These are phyloP conservation scores for Gaertneriomyces semiglobifer DNA, from an alignment of 192 early-diverging fungal genomes.

Conservation along the genomic window DNA sequence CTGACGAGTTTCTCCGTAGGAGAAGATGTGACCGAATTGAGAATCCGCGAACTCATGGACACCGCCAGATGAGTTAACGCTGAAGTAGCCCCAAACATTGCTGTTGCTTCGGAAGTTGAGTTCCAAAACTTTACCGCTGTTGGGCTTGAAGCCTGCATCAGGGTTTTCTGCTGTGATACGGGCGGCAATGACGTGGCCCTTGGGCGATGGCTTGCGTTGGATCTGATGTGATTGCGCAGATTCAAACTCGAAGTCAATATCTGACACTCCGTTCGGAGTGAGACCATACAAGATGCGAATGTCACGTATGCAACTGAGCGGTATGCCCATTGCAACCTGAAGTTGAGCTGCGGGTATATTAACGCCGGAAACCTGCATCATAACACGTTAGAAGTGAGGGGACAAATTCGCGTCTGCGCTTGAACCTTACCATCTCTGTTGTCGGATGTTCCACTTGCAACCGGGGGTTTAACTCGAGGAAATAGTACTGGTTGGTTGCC, in stretches of 20 bases:
- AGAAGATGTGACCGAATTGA: slow-evolving; percentile 98
- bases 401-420: background rate
- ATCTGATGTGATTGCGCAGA: slow-evolving; percentile 71
- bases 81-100: slow-evolving; percentile 99
- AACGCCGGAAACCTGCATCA: slow-evolving; percentile 74
- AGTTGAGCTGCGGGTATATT: slow-evolving; percentile 97
- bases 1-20: slow-evolving; percentile 92
- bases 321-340: slow-evolving; percentile 99
- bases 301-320: slow-evolving; percentile 90
- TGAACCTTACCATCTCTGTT: slow-evolving; percentile 79
- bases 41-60: slow-evolving; percentile 99
- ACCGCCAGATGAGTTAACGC: slow-evolving; percentile 88
- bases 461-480: slow-evolving; percentile 96
- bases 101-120: slow-evolving; percentile 94
- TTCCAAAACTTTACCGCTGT: slow-evolving; percentile 91
- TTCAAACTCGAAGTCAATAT: slow-evolving; percentile 92
- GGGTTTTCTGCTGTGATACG: slow-evolving; percentile 99
- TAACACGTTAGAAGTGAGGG: background rate
- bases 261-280: slow-evolving; percentile 75
- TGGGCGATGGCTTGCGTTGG: slow-evolving; percentile 88
- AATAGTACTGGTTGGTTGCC: slow-evolving; percentile 83
- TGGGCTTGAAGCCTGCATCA: slow-evolving; percentile 98
- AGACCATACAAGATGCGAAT: slow-evolving; percentile 93
- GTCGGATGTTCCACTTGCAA: slow-evolving; percentile 99
- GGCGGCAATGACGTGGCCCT: slow-evolving; percentile 97